Percentiles rank a stretch among this genome's conserved stretches.
phyloP scores from a whole-genome alignment of 768 basidiomycete species.

The Lepiota brunneoincarnata region DNA sequence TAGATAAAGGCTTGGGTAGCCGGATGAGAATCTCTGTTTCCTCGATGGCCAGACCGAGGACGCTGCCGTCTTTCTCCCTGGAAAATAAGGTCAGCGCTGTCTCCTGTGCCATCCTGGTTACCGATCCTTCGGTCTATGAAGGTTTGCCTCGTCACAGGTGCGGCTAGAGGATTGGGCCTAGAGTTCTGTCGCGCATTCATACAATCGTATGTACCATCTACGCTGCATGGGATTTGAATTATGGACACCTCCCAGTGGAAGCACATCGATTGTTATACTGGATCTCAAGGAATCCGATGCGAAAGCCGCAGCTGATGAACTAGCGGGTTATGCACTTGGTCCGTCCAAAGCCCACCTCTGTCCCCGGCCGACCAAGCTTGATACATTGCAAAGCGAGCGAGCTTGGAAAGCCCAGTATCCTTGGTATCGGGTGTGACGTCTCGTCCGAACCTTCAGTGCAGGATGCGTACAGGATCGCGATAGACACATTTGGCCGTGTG shows the following conservation, averaged over 20 bases:
- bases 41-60: conserved; percentile 34
- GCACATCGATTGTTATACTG: conserved; percentile 74
- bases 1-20: too few relatives aligned
- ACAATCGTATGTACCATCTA: conserved; percentile 58
- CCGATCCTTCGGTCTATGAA: conserved; percentile 25
- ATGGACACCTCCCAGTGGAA: conserved; percentile 54
- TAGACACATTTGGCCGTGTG: conserved; percentile 64
- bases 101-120: background rate
- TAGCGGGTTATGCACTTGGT: conserved; percentile 35
- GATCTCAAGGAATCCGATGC: conserved; percentile 78
- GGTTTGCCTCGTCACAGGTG: conserved; percentile 93
- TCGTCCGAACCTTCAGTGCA: conserved; percentile 79
- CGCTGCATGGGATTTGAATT: background rate
- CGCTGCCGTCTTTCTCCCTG: conserved; percentile 77
- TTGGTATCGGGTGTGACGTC: conserved; percentile 87
- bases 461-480: conserved; percentile 62
- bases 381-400: conserved; percentile 41
- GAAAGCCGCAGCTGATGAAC: conserved; percentile 63
- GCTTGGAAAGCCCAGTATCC: conserved; percentile 56
- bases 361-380: background rate
- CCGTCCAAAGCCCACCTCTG: background rate
- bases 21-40: too few relatives aligned
- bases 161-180: conserved; percentile 85
- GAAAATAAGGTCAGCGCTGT: conserved; percentile 56
- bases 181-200: conserved; percentile 91